Percentiles rank a stretch among this genome's conserved stretches.
Evolutionary conservation across 345 rosid species (phyloP).

Genomic region (Camelina laxa): DNA sequence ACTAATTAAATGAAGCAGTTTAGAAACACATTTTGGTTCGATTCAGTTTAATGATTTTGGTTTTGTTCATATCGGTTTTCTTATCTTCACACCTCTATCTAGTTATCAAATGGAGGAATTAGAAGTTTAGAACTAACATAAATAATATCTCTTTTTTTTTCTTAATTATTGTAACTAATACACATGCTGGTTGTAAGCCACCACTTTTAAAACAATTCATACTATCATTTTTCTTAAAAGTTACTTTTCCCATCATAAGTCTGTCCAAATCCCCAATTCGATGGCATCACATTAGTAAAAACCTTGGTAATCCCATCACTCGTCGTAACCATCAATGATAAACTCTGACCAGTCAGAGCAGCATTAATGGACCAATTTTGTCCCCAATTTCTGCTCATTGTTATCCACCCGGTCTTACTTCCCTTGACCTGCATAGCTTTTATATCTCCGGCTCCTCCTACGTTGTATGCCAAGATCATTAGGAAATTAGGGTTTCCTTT

Average conservation of each 20-base stretch:
- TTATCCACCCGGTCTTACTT: constrained; percentile 6
- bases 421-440: constrained; percentile 22
- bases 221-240: constrained; percentile 12
- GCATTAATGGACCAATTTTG: not conserved
- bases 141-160: not conserved
- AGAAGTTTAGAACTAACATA: not conserved
- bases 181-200: not conserved
- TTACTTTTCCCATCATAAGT: constrained; percentile 29
- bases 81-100: not conserved
- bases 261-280: constrained; percentile 26
- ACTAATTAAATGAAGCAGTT: not conserved
- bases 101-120: not conserved
- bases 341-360: constrained; percentile 9
- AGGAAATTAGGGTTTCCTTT: constrained; percentile 44
- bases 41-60: not conserved
- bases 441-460: constrained; percentile 39
- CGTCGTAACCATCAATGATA: constrained; percentile 21
- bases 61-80: not conserved
- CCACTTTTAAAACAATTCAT: not conserved
- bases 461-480: constrained; percentile 47
- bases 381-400: constrained; percentile 31
- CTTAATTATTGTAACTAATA: not conserved
- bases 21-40: not conserved
- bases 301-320: constrained; percentile 7
- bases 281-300: not conserved